Percentiles rank a stretch among this genome's conserved stretches.
phyloP scores from a whole-genome alignment of 2,329 filamentous ascomycete genomes.

The Peltaster fructicola region DNA sequence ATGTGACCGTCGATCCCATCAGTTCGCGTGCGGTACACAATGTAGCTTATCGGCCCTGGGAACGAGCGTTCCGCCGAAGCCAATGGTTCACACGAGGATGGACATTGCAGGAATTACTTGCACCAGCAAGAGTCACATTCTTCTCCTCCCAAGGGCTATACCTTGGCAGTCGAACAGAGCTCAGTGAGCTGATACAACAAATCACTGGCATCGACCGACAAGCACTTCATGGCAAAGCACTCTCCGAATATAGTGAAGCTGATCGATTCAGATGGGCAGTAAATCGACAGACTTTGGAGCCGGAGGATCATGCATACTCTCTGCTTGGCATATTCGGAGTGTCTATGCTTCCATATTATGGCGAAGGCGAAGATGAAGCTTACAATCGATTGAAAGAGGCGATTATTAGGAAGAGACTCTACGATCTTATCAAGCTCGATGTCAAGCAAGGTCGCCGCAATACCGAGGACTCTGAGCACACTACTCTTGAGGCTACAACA shows the following conservation, averaged over 20 bases:
- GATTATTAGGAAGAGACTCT: too few species aligned
- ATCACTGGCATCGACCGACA: slow-evolving; percentile 2
- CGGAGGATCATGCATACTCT: slow-evolving; percentile 6
- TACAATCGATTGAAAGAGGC: not conserved
- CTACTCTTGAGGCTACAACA: too few species aligned
- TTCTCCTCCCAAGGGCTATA: slow-evolving; percentile 3
- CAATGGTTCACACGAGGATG: slow-evolving; percentile 6
- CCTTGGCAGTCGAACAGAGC: slow-evolving; percentile 2
- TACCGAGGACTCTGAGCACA: too few species aligned
- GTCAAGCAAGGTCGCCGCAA: too few species aligned
- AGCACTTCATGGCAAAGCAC: slow-evolving; percentile 1
- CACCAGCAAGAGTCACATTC: slow-evolving; percentile 4
- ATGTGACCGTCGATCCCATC: slow-evolving; percentile 3
- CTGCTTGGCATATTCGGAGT: slow-evolving; percentile 7
- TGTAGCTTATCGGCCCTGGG: not conserved
- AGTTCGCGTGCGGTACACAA: not conserved
- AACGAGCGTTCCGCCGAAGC: slow-evolving; percentile 3
- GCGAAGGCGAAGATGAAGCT: slow-evolving; percentile 4
- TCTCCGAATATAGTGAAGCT: slow-evolving; percentile 1
- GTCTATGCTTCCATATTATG: slow-evolving; percentile 5
- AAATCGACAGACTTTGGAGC: slow-evolving; percentile 3
- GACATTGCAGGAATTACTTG: slow-evolving; percentile 7
- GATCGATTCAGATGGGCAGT: slow-evolving; percentile 6
- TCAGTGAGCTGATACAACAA: slow-evolving; percentile 2
- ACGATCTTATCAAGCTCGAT: too few species aligned